Evolutionary conservation across 129 eudicot species (phyloP), one percentile per base, ranked within the genome.

Genomic region (Arctium minus): DNA sequence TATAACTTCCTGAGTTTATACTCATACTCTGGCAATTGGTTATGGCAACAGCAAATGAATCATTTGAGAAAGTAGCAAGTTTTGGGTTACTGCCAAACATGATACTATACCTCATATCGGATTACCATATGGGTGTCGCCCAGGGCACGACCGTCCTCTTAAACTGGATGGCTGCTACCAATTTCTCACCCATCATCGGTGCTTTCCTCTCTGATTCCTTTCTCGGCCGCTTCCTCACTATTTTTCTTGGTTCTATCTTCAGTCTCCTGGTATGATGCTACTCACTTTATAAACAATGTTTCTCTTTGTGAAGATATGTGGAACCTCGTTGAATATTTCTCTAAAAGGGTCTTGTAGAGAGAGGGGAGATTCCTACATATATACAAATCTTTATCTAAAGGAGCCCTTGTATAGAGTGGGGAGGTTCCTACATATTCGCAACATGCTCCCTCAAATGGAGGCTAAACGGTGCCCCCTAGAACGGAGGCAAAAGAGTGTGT

Each of bases 1-100:
- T 46, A 44, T 37, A 2, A 22, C 39, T 48, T 10, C 3, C 0
- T 76, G 33, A 15, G 35, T 77, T 29, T 37, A 50, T 71, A 48
- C 53, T 70, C 29, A 33, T 33, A 5, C 15, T 56, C 27, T 31
- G 31, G 29, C 30, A 10, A 27, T 64, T 40, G 18, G n/a, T 72
- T 18, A 11, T 80, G 18, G 64, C 38, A 50, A 68, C 86, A 92
- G 97, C 90, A 77, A 94, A 92, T 88, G 98, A 94, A 80, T 81
- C 96, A 75, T 87, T 94, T 74, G 98, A 94, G 87, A 94, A 89
- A 85, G 94, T 94, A 72, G 98, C 98, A 75, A 94, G 94, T 79
- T 94, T 74, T 79, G 98, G 98, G 5, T 68, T 94, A 50, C 44
- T 81, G 60, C 97, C 98, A 64, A 94, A 92, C 83, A 94, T 94